Conservation (phyloP, 1,139 yeast genomes). For the Hyphopichia wangnamkhiaoensis region DNA sequence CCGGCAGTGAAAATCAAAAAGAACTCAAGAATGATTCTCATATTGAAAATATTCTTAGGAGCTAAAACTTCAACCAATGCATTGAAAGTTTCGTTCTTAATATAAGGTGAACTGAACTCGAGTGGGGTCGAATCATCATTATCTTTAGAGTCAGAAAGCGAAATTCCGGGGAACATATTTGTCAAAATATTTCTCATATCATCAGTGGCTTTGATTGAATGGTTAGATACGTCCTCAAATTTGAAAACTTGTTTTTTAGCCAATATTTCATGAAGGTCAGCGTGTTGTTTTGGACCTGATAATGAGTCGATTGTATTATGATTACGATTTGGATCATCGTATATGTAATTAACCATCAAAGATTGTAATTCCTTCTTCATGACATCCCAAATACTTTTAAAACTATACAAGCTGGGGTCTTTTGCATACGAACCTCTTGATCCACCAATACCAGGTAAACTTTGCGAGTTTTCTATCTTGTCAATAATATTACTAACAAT, state of each 20-base stretch:
- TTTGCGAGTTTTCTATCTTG: constrained; percentile 15
- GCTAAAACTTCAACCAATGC: constrained; percentile 68
- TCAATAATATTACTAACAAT: constrained; percentile 59
- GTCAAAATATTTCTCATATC: constrained; percentile 50
- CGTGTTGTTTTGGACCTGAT: constrained; percentile 5
- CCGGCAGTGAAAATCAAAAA: constrained; percentile 59
- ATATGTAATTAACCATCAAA: constrained; percentile 58
- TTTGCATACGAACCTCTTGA: neutral
- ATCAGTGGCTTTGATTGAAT: constrained; percentile 37
- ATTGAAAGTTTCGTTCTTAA: constrained; percentile 56
- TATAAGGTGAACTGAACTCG: constrained; percentile 45
- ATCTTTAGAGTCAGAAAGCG: constrained; percentile 27
- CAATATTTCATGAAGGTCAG: constrained; percentile 23
- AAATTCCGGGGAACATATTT: constrained; percentile 65
- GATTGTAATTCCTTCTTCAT: constrained; percentile 59
- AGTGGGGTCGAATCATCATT: constrained; percentile 10
- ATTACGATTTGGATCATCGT: constrained; percentile 16
- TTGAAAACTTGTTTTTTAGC: constrained; percentile 41
- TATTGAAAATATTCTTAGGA: constrained; percentile 76
- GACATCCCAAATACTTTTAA: constrained; percentile 58
- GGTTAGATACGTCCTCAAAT: constrained; percentile 47
- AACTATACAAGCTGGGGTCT: constrained; percentile 22
- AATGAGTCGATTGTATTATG: neutral
- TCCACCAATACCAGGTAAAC: constrained; percentile 3
- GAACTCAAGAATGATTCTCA: constrained; percentile 70